Conservation (phyloP, 1,284 basidiomycete species). For the Trichosporon sp. region DNA sequence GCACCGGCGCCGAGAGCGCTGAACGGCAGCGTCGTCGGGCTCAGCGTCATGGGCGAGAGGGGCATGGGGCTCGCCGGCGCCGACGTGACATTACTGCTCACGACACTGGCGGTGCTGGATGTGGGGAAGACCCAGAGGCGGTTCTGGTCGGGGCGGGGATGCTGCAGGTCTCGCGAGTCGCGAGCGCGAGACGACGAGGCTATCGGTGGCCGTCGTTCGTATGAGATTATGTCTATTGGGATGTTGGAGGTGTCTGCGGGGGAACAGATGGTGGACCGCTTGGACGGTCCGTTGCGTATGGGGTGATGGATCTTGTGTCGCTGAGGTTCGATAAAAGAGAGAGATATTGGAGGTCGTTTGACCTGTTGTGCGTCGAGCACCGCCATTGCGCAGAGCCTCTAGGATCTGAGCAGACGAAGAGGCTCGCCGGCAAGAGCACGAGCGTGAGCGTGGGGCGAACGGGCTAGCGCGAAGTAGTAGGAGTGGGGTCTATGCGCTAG, state of each 20-base stretch:
- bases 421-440: too few species aligned
- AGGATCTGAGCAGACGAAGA: too few species aligned
- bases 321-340: slow-evolving; percentile 2
- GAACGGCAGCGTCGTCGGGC: slow-evolving; percentile 18
- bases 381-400: not conserved
- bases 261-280: slow-evolving; percentile 1
- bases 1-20: slow-evolving; percentile 8
- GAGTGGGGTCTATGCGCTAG: slow-evolving; percentile 1
- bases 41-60: slow-evolving; percentile 17
- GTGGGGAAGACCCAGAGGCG: slow-evolving; percentile 14
- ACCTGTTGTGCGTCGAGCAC: not conserved
- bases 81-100: slow-evolving; percentile 13
- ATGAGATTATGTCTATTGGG: not conserved
- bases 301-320: not conserved
- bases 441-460: not conserved
- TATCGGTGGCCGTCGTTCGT: not conserved
- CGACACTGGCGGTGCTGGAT: slow-evolving; percentile 4
- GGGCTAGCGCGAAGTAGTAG: not conserved
- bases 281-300: not conserved
- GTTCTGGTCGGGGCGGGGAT: not conserved
- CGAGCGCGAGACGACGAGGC: not conserved
- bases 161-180: too few species aligned
- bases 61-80: slow-evolving; percentile 4
- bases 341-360: slow-evolving; percentile 11
- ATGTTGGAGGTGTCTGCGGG: not conserved